phyloP scores from a whole-genome alignment of 2,329 filamentous ascomycete genomes.

The Lecanoromycetidae sp. region DNA sequence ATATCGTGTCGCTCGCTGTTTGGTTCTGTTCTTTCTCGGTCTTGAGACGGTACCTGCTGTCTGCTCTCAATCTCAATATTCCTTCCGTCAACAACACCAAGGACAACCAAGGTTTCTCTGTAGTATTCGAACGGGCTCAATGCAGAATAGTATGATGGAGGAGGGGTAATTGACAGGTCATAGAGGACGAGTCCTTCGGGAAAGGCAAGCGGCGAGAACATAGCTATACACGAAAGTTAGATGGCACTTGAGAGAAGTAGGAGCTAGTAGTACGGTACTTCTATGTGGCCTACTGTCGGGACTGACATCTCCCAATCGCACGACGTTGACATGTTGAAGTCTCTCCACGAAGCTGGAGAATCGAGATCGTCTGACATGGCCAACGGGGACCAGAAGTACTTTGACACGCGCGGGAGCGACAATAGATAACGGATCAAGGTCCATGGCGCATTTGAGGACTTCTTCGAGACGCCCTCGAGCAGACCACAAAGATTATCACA shows the following conservation, averaged over 20 bases:
- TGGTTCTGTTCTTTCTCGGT: constrained; percentile 41
- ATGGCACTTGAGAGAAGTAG: background rate
- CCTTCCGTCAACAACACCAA: constrained; percentile 76
- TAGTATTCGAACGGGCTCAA: constrained; percentile 84
- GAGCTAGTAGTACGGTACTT: constrained; percentile 47
- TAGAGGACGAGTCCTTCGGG: constrained; percentile 78
- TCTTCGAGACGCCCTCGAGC: constrained; percentile 3
- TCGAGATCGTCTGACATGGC: constrained; percentile 68
- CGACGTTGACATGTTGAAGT: constrained; percentile 65
- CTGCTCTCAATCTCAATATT: constrained; percentile 20
- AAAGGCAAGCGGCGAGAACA: constrained; percentile 86
- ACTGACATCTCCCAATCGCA: constrained; percentile 75
- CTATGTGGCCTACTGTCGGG: constrained; percentile 73
- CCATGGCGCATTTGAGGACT: constrained; percentile 42
- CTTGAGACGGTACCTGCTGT: constrained; percentile 23
- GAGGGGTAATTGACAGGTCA: constrained; percentile 68
- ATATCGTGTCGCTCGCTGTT: constrained; percentile 29
- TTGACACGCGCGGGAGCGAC: constrained; percentile 84
- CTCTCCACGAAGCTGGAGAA: constrained; percentile 70
- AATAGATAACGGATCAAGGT: constrained; percentile 77
- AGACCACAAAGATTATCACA: constrained; percentile 1
- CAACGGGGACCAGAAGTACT: constrained; percentile 74
- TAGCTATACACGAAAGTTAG: constrained; percentile 45
- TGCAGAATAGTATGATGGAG: constrained; percentile 65
- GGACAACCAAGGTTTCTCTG: constrained; percentile 67